A percentile compares a stretch with the other conserved stretches of the same genome.
Conservation (phyloP, 768 basidiomycete species). For the Lactarius deliciosus region DNA sequence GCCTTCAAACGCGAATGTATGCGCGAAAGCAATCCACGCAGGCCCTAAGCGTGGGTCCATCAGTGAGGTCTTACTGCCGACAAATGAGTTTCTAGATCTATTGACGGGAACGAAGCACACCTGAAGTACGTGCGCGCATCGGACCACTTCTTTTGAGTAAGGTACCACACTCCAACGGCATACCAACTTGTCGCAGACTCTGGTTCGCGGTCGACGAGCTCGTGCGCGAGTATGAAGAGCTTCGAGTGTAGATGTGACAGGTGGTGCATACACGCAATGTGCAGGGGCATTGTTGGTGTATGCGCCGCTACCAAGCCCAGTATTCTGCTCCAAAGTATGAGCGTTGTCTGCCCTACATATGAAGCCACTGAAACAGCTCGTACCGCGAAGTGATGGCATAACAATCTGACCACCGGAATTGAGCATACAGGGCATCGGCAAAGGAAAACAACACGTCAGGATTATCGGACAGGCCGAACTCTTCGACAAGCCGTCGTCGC, state of each 20-base stretch:
- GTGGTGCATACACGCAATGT: slow-evolving; percentile 98
- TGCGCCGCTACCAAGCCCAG: slow-evolving; percentile 83
- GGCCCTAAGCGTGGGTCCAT: slow-evolving; percentile 97
- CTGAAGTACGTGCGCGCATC: slow-evolving; percentile 95
- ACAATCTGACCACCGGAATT: slow-evolving; percentile 94
- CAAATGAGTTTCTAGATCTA: slow-evolving; percentile 12
- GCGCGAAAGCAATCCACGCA: slow-evolving; percentile 97
- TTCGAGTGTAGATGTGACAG: slow-evolving; percentile 87
- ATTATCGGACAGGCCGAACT: slow-evolving; percentile 85
- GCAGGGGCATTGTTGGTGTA: slow-evolving; percentile 85
- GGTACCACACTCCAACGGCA: slow-evolving; percentile 97
- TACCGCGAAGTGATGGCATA: slow-evolving; percentile 83
- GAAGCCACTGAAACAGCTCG: slow-evolving; percentile 16
- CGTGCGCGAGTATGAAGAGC: slow-evolving; percentile 94
- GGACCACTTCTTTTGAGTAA: slow-evolving; percentile 80
- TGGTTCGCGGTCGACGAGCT: slow-evolving; percentile 92
- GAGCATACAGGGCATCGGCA: slow-evolving; percentile 85
- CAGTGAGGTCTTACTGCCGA: slow-evolving; percentile 82
- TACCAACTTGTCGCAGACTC: slow-evolving; percentile 96
- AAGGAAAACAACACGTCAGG: slow-evolving; percentile 89
- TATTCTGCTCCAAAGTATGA: slow-evolving; percentile 53
- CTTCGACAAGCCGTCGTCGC: slow-evolving; percentile 73
- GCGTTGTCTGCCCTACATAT: neutral
- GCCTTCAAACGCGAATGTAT: slow-evolving; percentile 95
- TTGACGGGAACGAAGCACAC: slow-evolving; percentile 43